Evolutionary conservation across 345 rosid genomes (phyloP).

Genomic region (Arabidopsis arenosa): DNA sequence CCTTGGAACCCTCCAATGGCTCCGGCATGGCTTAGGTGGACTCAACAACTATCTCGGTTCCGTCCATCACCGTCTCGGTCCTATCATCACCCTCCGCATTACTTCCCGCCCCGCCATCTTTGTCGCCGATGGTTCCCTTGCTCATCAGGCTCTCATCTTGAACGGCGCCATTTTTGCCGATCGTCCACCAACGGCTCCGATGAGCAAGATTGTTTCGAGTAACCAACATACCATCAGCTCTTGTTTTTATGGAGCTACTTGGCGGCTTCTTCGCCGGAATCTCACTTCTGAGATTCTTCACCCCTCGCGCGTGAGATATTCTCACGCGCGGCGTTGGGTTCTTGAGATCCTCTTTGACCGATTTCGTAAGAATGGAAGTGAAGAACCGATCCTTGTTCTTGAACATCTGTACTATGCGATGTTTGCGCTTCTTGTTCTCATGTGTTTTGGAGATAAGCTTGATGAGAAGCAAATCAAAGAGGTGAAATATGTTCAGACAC

Average conservation of each 20-base stretch:
- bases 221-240: conserved; percentile 34
- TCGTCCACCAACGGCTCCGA: conserved; percentile 36
- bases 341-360: conserved; percentile 19
- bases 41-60: conserved; percentile 9
- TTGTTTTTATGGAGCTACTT: conserved; percentile 36
- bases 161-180: conserved; percentile 45
- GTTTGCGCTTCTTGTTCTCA: conserved; percentile 41
- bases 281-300: conserved; percentile 39
- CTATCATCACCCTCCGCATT: conserved; percentile 42
- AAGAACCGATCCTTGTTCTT: conserved; percentile 20
- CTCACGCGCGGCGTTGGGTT: conserved; percentile 35
- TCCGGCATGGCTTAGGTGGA: conserved; percentile 22
- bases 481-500: conserved; percentile 27
- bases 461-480: conserved; percentile 37
- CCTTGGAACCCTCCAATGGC: conserved; percentile 39
- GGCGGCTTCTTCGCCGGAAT: conserved; percentile 40
- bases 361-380: not conserved
- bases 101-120: conserved; percentile 42
- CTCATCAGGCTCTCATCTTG: conserved; percentile 42
- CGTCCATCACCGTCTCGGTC: conserved; percentile 40
- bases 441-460: conserved; percentile 51
- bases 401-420: conserved; percentile 40
- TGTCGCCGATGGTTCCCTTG: conserved; percentile 35
- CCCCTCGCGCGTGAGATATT: conserved; percentile 11
- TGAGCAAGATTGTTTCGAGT: conserved; percentile 10